Conservation (phyloP, 2,329 filamentous ascomycete species). For the Aspergillus costaricaensis region DNA sequence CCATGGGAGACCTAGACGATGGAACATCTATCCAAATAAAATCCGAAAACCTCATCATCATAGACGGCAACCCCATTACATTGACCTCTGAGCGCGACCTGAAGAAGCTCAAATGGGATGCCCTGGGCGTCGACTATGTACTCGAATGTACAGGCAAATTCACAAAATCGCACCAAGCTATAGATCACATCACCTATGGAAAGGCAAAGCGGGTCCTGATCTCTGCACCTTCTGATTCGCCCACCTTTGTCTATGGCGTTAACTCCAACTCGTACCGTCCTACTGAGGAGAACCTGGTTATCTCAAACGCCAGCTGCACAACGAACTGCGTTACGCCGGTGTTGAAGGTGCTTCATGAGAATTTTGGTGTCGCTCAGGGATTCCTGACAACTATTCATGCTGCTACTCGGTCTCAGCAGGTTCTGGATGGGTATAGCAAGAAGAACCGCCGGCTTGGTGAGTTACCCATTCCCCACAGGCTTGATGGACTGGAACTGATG, state of each 20-base stretch:
- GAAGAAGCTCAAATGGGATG: conserved; percentile 31
- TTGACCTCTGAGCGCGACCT: conserved; percentile 32
- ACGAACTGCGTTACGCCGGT: conserved; percentile 38
- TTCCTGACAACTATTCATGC: conserved; percentile 36
- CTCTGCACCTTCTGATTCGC: conserved; percentile 64
- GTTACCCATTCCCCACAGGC: background rate
- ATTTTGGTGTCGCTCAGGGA: conserved; percentile 35
- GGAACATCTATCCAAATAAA: conserved; percentile 86
- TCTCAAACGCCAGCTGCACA: conserved; percentile 37
- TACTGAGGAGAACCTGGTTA: conserved; percentile 24
- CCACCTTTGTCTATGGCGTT: conserved; percentile 53
- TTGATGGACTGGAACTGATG: background rate
- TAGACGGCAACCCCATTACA: conserved; percentile 25
- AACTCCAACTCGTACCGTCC: conserved; percentile 30
- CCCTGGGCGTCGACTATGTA: conserved; percentile 30
- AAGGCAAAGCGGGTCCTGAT: conserved; percentile 87
- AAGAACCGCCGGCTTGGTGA: conserved; percentile 35
- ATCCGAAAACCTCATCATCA: conserved; percentile 76
- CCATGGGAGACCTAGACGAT: conserved; percentile 88
- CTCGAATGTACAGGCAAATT: conserved; percentile 35
- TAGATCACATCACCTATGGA: conserved; percentile 74
- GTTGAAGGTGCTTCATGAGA: conserved; percentile 33
- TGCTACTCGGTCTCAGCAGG: conserved; percentile 35
- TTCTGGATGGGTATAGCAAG: conserved; percentile 39
- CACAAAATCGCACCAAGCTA: conserved; percentile 77